These are phyloP conservation scores for Stylonectria norvegica DNA, from an alignment of 2,329 filamentous ascomycete species.

Conservation along the genomic window DNA sequence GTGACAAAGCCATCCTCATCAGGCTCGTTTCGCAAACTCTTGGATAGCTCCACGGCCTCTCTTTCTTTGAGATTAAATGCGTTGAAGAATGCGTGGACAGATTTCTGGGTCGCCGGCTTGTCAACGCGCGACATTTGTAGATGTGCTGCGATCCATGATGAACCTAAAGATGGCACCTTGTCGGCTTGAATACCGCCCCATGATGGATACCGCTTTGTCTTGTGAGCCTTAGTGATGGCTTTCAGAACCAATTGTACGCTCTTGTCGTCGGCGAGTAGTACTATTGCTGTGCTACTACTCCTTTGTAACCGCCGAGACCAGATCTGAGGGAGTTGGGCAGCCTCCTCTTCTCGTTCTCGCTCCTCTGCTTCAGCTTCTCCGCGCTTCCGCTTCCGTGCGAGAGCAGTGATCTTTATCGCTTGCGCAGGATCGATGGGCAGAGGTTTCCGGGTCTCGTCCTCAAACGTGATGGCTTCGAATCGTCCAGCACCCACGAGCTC, in stretches of 20 bases:
- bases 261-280: conserved; percentile 77
- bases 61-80: conserved; percentile 71
- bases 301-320: conserved; percentile 70
- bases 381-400: conserved; percentile 41
- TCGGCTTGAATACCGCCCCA: conserved; percentile 66
- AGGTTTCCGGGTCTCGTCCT: conserved; percentile 50
- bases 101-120: conserved; percentile 61
- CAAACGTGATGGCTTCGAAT: conserved; percentile 76
- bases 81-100: conserved; percentile 82
- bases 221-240: conserved; percentile 61
- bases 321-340: conserved; percentile 61
- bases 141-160: conserved; percentile 60
- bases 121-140: conserved; percentile 69
- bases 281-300: conserved; percentile 76
- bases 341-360: conserved; percentile 52
- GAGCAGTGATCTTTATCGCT: conserved; percentile 37
- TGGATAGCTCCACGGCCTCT: conserved; percentile 59
- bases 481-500: conserved; percentile 71
- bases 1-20: conserved; percentile 97
- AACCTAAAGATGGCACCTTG: conserved; percentile 57
- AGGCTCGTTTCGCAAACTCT: conserved; percentile 69
- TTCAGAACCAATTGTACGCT: conserved; percentile 75
- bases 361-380: conserved; percentile 54
- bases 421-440: conserved; percentile 47
- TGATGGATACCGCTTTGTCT: conserved; percentile 56